These are phyloP conservation scores for Phytophthora lateralis DNA, from an alignment of 352 stramenopile genomes.

Conservation along the genomic window DNA sequence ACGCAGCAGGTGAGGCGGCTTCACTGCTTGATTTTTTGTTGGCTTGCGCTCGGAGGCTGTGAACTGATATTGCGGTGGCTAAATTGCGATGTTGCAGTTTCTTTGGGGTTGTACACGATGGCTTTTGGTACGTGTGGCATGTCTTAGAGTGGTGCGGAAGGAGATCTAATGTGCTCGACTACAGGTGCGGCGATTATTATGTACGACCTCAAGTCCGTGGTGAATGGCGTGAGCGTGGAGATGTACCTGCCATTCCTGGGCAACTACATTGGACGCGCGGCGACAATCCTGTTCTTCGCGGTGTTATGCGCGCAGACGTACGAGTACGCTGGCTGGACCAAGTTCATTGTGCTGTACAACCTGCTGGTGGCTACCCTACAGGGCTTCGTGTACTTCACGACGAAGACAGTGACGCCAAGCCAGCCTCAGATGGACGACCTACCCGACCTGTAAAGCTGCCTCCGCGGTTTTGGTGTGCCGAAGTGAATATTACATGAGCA, in stretches of 20 bases:
- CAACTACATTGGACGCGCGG: constrained; percentile 85
- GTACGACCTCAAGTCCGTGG: constrained; percentile 86
- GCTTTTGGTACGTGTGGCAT: constrained; percentile 60
- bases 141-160: background rate
- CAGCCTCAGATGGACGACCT: constrained; percentile 70
- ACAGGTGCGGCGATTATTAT: constrained; percentile 74
- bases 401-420: constrained; percentile 64
- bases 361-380: constrained; percentile 74
- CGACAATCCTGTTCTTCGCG: constrained; percentile 84
- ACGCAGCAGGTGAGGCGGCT: constrained; percentile 50
- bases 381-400: constrained; percentile 85
- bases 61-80: constrained; percentile 25
- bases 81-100: constrained; percentile 37
- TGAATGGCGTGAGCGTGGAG: constrained; percentile 84
- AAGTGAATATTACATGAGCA: constrained; percentile 23
- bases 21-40: background rate
- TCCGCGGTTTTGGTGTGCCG: constrained; percentile 8
- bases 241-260: constrained; percentile 87
- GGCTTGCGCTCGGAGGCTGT: background rate
- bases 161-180: background rate
- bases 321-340: constrained; percentile 72
- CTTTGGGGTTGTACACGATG: constrained; percentile 86
- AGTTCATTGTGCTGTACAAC: constrained; percentile 80
- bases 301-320: constrained; percentile 75
- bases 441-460: constrained; percentile 50